A percentile compares a stretch with the other conserved stretches of the same genome.
Evolutionary conservation across 108 stramenopile genomes (phyloP).

Genomic region (Cyclotella sp.): DNA sequence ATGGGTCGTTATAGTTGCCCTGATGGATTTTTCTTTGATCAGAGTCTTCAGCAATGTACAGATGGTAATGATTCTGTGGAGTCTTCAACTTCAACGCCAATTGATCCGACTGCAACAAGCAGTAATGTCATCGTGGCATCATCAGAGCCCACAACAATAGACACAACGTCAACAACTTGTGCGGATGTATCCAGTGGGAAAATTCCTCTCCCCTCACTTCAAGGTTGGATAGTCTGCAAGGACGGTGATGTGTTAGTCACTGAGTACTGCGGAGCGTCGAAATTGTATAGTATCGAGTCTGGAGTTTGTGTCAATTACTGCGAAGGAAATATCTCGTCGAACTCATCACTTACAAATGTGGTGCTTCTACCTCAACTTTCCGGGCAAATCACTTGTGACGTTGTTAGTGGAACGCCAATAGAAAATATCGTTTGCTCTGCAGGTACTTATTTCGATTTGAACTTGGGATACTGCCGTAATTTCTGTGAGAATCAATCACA

Average conservation of each 20-base stretch:
- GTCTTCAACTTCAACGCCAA: neutral
- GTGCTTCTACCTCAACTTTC: conserved; percentile 14
- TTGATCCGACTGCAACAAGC: neutral
- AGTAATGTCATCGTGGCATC: neutral
- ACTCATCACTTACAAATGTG: neutral
- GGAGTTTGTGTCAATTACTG: conserved; percentile 22
- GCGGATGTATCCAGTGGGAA: conserved; percentile 8
- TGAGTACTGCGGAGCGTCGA: conserved; percentile 21
- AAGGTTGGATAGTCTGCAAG: conserved; percentile 16
- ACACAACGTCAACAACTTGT: conserved; percentile 2
- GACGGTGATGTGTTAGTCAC: conserved; percentile 18
- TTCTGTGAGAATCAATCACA: conserved; percentile 3
- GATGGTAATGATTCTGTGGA: neutral
- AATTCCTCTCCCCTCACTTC: conserved; percentile 10
- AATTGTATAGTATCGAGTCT: conserved; percentile 7
- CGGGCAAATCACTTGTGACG: conserved; percentile 17
- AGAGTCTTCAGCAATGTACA: neutral
- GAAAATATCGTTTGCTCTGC: conserved; percentile 20
- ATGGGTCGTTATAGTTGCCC: conserved; percentile 21
- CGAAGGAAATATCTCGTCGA: neutral
- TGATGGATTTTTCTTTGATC: conserved; percentile 11
- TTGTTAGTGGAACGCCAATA: conserved; percentile 1
- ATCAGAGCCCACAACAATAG: neutral
- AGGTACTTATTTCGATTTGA: conserved; percentile 16
- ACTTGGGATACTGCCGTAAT: conserved; percentile 13